Conservation (phyloP, 2,329 filamentous ascomycete genomes). For the Cladobotryum mycophilum region DNA sequence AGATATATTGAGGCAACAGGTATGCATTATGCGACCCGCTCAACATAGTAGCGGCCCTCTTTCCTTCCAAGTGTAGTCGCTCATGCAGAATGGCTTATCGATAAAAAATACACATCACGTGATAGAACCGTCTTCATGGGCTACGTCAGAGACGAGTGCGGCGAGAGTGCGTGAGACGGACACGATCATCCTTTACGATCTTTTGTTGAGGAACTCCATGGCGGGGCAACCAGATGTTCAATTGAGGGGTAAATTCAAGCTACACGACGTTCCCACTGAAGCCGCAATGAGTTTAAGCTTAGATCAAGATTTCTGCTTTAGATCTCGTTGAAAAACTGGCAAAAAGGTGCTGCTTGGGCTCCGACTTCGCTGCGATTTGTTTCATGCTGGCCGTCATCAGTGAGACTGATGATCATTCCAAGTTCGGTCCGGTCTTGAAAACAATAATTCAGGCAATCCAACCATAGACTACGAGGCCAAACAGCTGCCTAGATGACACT, state of each 20-base stretch:
- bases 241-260: conserved; percentile 17
- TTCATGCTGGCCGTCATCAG: neutral
- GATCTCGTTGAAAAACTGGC: no score
- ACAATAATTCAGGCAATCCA: neutral
- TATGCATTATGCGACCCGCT: no score
- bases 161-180: no score
- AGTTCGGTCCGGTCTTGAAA: neutral
- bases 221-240: conserved; percentile 9
- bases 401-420: neutral
- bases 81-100: conserved; percentile 6
- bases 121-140: neutral
- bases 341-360: no score
- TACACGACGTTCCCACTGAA: neutral
- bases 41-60: neutral
- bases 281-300: neutral
- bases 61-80: neutral
- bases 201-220: neutral
- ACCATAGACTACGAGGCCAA: neutral
- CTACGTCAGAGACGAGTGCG: conserved; percentile 1
- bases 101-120: conserved; percentile 9
- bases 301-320: neutral
- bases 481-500: neutral
- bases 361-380: no score
- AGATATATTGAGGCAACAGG: no score
- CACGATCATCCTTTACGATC: no score